Evolutionary conservation across 139 green algal species (phyloP), one percentile per base, ranked within the genome.

Genomic region (Chlorella sp.): DNA sequence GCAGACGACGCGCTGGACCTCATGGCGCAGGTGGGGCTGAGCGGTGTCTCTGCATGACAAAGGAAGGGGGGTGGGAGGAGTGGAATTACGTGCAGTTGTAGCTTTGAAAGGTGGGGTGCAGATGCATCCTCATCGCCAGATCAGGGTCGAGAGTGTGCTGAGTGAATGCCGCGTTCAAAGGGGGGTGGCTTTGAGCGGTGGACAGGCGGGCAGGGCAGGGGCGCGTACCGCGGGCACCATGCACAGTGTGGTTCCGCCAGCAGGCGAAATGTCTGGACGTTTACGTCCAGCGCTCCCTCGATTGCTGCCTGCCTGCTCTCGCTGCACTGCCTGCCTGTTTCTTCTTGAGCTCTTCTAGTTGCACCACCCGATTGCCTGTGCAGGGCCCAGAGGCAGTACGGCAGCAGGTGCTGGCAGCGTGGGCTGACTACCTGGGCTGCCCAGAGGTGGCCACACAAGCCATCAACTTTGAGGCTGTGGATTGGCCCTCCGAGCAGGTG

Each of bases 351-450:
- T 16, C 48, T 9, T 16, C 48, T 9, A 57, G 7, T 5, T 57
- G 48, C 48, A 57, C 48, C 48, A 57, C 71, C 71, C 30, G 2
- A 36, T 5, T 14, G 21, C 32, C 71, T 71, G 40, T 71, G 81
- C 81, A 86, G 81, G 81, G 81, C n/a, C 57, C n/a, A 0, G 57
- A 86, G 34, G 81, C 32, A 22, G 81, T 86, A n/a, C 21, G 22
- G 57, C 19, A 48, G n/a, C 36, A 36, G 30, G 81, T 86, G 81
- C 81, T 86, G 19, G 26, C 53, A 7, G 34, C 81, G 3, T 86
- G 57, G 57, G 81, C 81, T 11, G 57, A 71, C 16, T 86, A 86
- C 81, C 21, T 86, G 32, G 81, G 12, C 81, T 86, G 81, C 81
- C 81, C 81, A 9, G 81, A 75, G 5, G 81, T 86, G 19, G 81